These are phyloP conservation scores for Ogataea nakhonphanomensis DNA, from an alignment of 805 yeast genomes.

Conservation along the genomic window DNA sequence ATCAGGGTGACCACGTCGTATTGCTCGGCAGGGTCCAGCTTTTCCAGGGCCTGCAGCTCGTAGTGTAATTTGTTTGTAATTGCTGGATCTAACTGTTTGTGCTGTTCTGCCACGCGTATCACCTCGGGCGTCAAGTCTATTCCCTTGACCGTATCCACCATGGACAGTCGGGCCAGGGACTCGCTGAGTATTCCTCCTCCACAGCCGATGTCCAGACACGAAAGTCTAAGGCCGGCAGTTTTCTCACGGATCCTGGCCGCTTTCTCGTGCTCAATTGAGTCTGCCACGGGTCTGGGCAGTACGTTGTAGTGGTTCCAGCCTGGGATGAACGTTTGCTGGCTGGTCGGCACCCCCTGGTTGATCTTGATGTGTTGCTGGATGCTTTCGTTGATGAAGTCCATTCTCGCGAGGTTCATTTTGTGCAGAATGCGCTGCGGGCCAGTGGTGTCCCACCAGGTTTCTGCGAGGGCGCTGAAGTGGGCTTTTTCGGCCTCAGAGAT, in stretches of 20 bases:
- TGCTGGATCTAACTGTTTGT: conserved; percentile 62
- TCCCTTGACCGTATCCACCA: conserved; percentile 65
- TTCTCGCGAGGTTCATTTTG: conserved; percentile 85
- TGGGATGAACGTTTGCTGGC: conserved; percentile 61
- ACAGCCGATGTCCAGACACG: conserved; percentile 87
- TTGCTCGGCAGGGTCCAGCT: conserved; percentile 39
- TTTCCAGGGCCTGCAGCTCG: conserved; percentile 60
- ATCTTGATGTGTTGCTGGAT: conserved; percentile 43
- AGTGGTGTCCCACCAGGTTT: conserved; percentile 96
- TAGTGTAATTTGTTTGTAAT: conserved; percentile 51
- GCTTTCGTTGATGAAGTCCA: conserved; percentile 78
- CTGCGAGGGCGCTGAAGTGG: conserved; percentile 84
- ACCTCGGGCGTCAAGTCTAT: conserved; percentile 86
- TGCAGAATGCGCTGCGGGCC: conserved; percentile 94
- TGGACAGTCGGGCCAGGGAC: conserved; percentile 72
- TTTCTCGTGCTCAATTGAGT: conserved; percentile 48
- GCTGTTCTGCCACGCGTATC: conserved; percentile 71
- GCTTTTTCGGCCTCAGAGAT: conserved; percentile 61
- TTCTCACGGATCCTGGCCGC: conserved; percentile 41
- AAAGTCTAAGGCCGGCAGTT: conserved; percentile 36
- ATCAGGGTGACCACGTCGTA: conserved; percentile 85
- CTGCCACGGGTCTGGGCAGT: conserved; percentile 55
- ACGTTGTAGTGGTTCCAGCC: conserved; percentile 64
- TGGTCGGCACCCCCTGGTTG: conserved; percentile 36
- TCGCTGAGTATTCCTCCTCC: conserved; percentile 97